A percentile compares a stretch with the other conserved stretches of the same genome.
Evolutionary conservation across 2,329 filamentous ascomycete species (phyloP).

Genomic region (Coniochaeta prunicola): DNA sequence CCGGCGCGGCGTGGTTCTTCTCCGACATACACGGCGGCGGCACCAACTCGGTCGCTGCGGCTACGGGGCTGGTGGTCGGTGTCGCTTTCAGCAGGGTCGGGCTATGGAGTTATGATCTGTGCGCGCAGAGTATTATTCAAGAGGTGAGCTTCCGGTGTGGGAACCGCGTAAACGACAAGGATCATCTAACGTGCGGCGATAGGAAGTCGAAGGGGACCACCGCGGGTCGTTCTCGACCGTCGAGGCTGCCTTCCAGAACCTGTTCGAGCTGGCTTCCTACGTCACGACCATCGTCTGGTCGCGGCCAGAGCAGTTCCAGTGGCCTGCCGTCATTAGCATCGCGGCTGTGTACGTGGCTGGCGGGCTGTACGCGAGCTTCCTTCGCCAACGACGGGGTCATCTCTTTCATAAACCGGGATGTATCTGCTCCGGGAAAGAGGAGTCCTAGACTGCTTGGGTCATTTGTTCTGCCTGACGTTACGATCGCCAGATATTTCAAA

Average conservation of each 20-base stretch:
- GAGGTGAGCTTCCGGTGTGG: conserved; percentile 33
- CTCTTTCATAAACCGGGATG: conserved; percentile 39
- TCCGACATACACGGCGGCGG: conserved; percentile 11
- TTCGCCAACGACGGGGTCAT: conserved; percentile 52
- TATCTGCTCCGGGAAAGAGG: conserved; percentile 2
- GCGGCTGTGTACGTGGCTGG: conserved; percentile 41
- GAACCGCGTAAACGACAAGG: too few relatives aligned
- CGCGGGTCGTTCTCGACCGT: conserved; percentile 64
- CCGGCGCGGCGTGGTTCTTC: conserved; percentile 35
- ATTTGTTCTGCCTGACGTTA: not conserved
- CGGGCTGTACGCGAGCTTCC: conserved; percentile 46
- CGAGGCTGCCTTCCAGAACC: conserved; percentile 61
- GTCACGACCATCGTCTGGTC: conserved; percentile 58
- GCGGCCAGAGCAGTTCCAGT: conserved; percentile 55
- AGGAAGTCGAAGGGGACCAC: conserved; percentile 46
- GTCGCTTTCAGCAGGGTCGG: conserved; percentile 51
- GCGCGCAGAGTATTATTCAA: conserved; percentile 52
- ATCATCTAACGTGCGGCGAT: not conserved
- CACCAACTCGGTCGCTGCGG: conserved; percentile 26
- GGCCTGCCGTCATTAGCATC: conserved; percentile 53
- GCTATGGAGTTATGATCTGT: conserved; percentile 56
- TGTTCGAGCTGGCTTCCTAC: conserved; percentile 64
- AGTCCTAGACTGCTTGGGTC: not conserved
- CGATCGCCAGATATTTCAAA: not conserved
- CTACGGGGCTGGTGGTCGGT: conserved; percentile 38